Conservation (phyloP, 495 filamentous ascomycete genomes). For the Echria macrotheca region DNA sequence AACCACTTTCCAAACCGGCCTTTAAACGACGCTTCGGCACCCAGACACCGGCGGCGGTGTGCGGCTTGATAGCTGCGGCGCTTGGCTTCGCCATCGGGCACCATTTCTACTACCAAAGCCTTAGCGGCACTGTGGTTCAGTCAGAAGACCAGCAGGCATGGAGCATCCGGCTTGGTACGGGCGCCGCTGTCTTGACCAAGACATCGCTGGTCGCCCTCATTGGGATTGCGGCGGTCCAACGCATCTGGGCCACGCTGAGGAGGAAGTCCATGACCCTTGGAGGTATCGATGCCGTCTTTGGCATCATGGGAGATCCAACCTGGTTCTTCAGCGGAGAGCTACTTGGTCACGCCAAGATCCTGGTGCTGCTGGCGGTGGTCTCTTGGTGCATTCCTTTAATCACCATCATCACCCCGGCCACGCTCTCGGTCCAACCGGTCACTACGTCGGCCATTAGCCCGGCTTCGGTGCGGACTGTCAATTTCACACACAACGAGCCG, state of each 20-base stretch:
- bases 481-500: slow-evolving; percentile 7
- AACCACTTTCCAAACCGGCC: neutral
- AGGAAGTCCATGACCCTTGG: slow-evolving; percentile 13
- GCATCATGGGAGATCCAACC: slow-evolving; percentile 13
- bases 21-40: neutral
- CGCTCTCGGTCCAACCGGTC: slow-evolving; percentile 7
- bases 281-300: slow-evolving; percentile 17
- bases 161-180: slow-evolving; percentile 14
- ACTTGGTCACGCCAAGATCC: slow-evolving; percentile 4
- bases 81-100: slow-evolving; percentile 3
- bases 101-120: slow-evolving; percentile 13
- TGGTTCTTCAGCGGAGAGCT: slow-evolving; percentile 11
- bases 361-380: slow-evolving; percentile 8
- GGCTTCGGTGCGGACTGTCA: slow-evolving; percentile 5
- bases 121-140: slow-evolving; percentile 6
- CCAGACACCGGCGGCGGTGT: neutral
- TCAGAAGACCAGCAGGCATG: slow-evolving; percentile 12
- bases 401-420: slow-evolving; percentile 10
- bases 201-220: slow-evolving; percentile 10
- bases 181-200: slow-evolving; percentile 9
- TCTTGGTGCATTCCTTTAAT: slow-evolving; percentile 14
- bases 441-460: neutral
- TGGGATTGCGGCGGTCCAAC: slow-evolving; percentile 11
- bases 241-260: slow-evolving; percentile 14
- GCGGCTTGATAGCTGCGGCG: neutral